phyloP scores from a whole-genome alignment of 2,329 filamentous ascomycete species.

The Diaporthe vaccinii region DNA sequence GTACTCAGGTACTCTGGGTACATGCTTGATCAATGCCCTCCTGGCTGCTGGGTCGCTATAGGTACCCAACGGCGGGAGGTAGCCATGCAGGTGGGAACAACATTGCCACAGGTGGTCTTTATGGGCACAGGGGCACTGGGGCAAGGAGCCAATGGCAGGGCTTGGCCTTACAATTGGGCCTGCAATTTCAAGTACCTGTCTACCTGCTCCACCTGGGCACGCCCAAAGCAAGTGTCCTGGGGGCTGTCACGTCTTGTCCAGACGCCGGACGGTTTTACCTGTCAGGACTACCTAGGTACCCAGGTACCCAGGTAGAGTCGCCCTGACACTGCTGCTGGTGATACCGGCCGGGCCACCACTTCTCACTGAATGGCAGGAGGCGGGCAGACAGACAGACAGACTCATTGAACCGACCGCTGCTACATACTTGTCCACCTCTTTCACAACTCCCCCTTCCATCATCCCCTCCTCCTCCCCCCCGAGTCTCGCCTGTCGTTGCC shows the following conservation, averaged over 20 bases:
- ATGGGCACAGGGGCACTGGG: slow-evolving; percentile 15
- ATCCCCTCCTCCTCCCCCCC: slow-evolving; percentile 2
- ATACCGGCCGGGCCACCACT: neutral
- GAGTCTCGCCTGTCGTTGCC: slow-evolving; percentile 31
- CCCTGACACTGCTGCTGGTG: slow-evolving; percentile 1
- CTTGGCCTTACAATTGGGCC: slow-evolving; percentile 27
- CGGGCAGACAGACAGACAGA: slow-evolving; percentile 4
- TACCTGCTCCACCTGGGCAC: slow-evolving; percentile 13
- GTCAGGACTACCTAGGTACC: slow-evolving; percentile 19
- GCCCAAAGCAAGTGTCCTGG: slow-evolving; percentile 26
- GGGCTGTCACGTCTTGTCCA: slow-evolving; percentile 28
- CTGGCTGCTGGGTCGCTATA: slow-evolving; percentile 14
- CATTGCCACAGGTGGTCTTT: slow-evolving; percentile 27
- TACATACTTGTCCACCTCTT: slow-evolving; percentile 27
- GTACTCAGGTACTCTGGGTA: slow-evolving; percentile 2
- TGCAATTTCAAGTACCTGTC: slow-evolving; percentile 34
- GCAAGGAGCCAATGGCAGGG: slow-evolving; percentile 25
- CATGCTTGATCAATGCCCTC: slow-evolving; percentile 25
- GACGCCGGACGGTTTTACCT: slow-evolving; percentile 31
- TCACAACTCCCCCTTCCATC: slow-evolving; percentile 29
- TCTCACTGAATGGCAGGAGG: neutral
- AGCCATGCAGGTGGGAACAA: slow-evolving; percentile 29
- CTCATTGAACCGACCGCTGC: slow-evolving; percentile 18
- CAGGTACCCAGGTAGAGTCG: neutral
- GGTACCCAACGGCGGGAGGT: slow-evolving; percentile 24